Conservation (phyloP, 169 alveolate genomes). For the Cryptosporidium felis region DNA sequence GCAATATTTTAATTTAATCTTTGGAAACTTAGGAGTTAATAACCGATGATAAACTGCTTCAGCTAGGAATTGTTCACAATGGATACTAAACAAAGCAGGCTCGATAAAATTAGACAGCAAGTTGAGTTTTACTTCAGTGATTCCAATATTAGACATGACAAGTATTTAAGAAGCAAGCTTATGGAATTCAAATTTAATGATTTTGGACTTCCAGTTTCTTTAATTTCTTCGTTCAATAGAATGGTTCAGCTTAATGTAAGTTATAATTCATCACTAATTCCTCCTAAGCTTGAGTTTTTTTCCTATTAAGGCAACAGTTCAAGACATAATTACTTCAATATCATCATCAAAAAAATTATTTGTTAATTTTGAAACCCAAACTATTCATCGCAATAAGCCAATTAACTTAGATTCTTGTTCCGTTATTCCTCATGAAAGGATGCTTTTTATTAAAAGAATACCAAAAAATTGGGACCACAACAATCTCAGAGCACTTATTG, state of each 20-base stretch:
- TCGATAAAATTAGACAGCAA: constrained; percentile 34
- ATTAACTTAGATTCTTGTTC: constrained; percentile 13
- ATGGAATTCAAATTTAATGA: constrained; percentile 1
- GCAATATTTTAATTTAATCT: no score
- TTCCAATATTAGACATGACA: constrained; percentile 64
- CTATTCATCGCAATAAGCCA: constrained; percentile 41
- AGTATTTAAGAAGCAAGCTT: constrained; percentile 14
- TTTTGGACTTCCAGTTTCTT: constrained; percentile 50
- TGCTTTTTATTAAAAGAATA: constrained; percentile 63
- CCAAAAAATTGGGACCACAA: constrained; percentile 46
- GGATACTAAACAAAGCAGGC: background rate
- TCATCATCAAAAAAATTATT: constrained; percentile 21
- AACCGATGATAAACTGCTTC: no score
- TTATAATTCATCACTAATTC: no score
- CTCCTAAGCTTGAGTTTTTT: background rate
- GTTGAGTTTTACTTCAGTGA: constrained; percentile 63
- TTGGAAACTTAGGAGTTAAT: no score
- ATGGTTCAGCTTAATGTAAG: constrained; percentile 40
- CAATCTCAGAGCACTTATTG: constrained; percentile 11
- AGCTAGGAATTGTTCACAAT: background rate
- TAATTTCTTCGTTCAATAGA: constrained; percentile 18
- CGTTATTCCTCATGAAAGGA: constrained; percentile 9
- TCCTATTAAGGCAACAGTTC: constrained; percentile 6
- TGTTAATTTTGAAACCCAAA: constrained; percentile 21
- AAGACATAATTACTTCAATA: constrained; percentile 43